Base-by-base conservation (phyloP, 2,329 filamentous ascomycete species). In the Clonostachys rhizophaga region DNA sequence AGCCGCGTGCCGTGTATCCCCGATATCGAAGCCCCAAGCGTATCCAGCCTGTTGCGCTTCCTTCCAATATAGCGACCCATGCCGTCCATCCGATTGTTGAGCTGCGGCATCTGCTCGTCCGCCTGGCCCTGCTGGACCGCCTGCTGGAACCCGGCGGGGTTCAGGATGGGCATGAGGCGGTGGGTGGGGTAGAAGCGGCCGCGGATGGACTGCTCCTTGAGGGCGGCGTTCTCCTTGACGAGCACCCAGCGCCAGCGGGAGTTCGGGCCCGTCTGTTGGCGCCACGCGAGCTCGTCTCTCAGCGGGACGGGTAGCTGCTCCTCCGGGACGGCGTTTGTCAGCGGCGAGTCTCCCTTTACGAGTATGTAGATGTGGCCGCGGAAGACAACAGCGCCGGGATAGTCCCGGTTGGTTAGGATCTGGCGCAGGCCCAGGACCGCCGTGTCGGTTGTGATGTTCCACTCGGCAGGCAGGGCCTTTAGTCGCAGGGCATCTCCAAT, bases 101-200 rank as follows among this genome's bases (percentile, higher is more conserved):
- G 66, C 44, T 73, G 74, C 5, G 68, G 63, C 48, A 71, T 66
- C 42, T 71, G 69, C 34, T 75, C 71, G 34, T 69, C 65, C 30
- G 78, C 59, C 35, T 64, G 57, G 39, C 69, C 68, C 36, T 63
- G 59, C 20, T 60, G 55, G 34, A 72, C 51, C 14, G 67, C 64
- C 5, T 60, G 58, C 39, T 70, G 59, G 49, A 69, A 71, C 6
- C 58, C 60, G 2, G 55, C 57, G 10, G 65, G 64, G 39, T 75
- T 67, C 46, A 81, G 62, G 47, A 80, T 70, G 14, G 70, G 69
- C 60, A 79, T 73, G 35, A 83, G 65, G 49, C 70, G 67, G 48
- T 71, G 63, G n/a, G 75, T 75, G 14, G 78, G 74, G 62, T 83
- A 82, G 62, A 81, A 81, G n/a, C 79, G 68, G 44, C 79, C 79